Percentiles rank a stretch among this genome's conserved stretches.
Conservation (phyloP, 305 asterid genomes). For the Striga hermonthica region DNA sequence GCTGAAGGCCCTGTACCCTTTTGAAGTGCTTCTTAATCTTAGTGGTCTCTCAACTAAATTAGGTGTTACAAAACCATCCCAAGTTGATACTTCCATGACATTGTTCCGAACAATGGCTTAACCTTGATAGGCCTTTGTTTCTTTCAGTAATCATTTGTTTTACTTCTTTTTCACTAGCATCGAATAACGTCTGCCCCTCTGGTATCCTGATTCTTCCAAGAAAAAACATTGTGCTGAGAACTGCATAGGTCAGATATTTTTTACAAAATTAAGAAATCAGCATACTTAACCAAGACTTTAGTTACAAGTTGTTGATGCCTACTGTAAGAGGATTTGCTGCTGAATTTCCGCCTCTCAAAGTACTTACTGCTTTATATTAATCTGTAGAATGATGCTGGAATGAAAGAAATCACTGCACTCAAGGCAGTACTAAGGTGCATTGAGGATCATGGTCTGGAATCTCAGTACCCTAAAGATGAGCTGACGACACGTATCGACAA, state of each 20-base stretch:
- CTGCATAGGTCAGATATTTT: background rate
- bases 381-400: slow-evolving; percentile 52
- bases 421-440: slow-evolving; percentile 53
- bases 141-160: background rate
- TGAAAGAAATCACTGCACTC: slow-evolving; percentile 52
- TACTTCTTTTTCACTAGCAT: slow-evolving; percentile 2
- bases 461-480: slow-evolving; percentile 46
- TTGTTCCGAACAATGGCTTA: background rate
- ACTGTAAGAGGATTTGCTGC: slow-evolving; percentile 21
- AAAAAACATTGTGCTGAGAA: slow-evolving; percentile 9
- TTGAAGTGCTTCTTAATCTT: slow-evolving; percentile 19
- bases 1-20: background rate
- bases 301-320: background rate
- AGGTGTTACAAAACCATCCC: background rate
- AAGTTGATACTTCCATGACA: background rate
- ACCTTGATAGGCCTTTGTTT: slow-evolving; percentile 6
- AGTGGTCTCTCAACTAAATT: slow-evolving; percentile 5
- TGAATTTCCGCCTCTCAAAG: slow-evolving; percentile 8
- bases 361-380: slow-evolving; percentile 25
- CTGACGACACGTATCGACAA: slow-evolving; percentile 41
- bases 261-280: background rate
- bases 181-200: background rate
- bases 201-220: slow-evolving; percentile 4
- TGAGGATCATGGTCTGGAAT: slow-evolving; percentile 52
- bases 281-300: background rate